phyloP scores from a whole-genome alignment of 805 yeast species.

The Pichia kluyveri region DNA sequence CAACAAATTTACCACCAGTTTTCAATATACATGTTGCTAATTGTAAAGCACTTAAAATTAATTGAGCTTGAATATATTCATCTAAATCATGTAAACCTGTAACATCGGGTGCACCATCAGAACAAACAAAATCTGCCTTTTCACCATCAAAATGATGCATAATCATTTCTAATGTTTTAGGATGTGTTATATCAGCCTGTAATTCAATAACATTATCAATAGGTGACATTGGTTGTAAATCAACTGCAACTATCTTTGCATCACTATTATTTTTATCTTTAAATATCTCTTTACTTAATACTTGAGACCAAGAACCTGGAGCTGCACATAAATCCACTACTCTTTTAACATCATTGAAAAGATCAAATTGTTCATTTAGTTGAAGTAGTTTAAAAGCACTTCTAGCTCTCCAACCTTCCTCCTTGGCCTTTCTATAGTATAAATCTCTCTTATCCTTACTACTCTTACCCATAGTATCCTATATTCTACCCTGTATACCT shows the following conservation, averaged over 20 bases:
- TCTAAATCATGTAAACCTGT: slow-evolving; percentile 95
- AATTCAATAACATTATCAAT: slow-evolving; percentile 82
- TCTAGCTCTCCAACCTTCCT: slow-evolving; percentile 96
- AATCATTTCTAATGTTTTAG: slow-evolving; percentile 71
- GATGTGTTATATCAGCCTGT: slow-evolving; percentile 97
- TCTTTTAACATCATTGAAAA: slow-evolving; percentile 61
- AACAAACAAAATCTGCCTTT: slow-evolving; percentile 89
- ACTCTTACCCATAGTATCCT: slow-evolving; percentile 72
- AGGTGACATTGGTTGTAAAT: slow-evolving; percentile 95
- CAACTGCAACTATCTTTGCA: slow-evolving; percentile 81
- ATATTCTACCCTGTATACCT: not conserved
- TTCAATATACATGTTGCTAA: slow-evolving; percentile 82
- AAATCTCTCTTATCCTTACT: slow-evolving; percentile 92
- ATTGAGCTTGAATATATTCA: slow-evolving; percentile 93
- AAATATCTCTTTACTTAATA: slow-evolving; percentile 62
- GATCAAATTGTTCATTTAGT: slow-evolving; percentile 80
- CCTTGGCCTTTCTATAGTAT: slow-evolving; percentile 90
- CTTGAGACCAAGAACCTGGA: slow-evolving; percentile 98
- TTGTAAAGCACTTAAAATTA: slow-evolving; percentile 84
- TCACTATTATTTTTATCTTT: slow-evolving; percentile 21
- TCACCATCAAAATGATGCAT: slow-evolving; percentile 81
- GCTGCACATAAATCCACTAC: slow-evolving; percentile 98
- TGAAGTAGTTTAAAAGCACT: slow-evolving; percentile 93
- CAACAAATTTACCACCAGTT: slow-evolving; percentile 90
- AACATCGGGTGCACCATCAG: slow-evolving; percentile 99